Conservation (phyloP, 73 alveolate species). For the Tetrahymena thermophila region DNA sequence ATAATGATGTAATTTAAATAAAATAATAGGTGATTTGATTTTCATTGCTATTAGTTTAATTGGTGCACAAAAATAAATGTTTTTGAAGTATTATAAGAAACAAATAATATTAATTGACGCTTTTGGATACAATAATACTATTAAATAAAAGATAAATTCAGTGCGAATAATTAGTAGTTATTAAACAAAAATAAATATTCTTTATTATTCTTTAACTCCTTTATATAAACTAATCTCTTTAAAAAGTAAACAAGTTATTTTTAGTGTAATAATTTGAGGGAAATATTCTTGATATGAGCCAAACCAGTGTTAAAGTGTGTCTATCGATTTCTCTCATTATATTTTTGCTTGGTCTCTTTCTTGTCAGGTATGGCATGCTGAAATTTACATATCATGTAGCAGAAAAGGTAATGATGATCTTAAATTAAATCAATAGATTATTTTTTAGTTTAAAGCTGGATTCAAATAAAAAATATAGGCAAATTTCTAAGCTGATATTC, state of each 20-base stretch:
- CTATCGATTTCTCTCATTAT: background rate
- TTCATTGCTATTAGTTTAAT: no score
- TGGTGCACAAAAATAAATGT: background rate
- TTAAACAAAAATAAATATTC: background rate
- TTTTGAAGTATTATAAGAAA: background rate
- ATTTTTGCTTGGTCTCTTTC: background rate
- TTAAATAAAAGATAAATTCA: no score
- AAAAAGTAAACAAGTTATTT: no score
- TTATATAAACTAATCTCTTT: background rate
- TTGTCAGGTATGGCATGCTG: background rate
- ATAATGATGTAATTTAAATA: no score
- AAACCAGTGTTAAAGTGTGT: background rate
- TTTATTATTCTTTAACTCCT: background rate
- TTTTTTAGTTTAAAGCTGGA: no score
- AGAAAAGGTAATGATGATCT: background rate
- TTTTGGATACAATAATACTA: background rate
- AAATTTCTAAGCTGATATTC: background rate
- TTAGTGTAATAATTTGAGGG: background rate
- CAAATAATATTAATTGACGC: background rate
- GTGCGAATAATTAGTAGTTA: background rate
- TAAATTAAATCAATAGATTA: no score
- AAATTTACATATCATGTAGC: background rate
- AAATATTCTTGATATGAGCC: background rate
- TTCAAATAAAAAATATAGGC: no score
- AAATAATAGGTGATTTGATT: no score